Conservation (phyloP, 257 asterid species). For the Gentiana macrophylla region DNA sequence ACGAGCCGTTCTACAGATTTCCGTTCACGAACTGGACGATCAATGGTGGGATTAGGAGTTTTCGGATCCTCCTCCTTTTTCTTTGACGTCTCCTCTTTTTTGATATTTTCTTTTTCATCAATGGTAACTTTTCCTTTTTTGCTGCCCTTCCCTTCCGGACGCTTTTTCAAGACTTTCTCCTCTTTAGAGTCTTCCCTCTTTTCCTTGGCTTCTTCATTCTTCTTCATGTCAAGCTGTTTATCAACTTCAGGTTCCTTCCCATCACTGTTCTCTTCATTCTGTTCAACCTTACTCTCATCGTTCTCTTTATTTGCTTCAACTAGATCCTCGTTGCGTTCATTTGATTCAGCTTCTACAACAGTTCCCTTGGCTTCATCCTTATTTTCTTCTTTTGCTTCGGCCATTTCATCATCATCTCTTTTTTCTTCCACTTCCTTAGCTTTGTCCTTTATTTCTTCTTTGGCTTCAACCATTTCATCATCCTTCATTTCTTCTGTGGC, state of each 20-base stretch:
- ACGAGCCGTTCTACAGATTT: conserved; percentile 91
- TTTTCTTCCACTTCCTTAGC: conserved; percentile 13
- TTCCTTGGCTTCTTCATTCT: conserved; percentile 28
- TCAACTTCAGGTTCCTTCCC: conserved; percentile 3
- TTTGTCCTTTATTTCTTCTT: not conserved
- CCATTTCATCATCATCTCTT: conserved; percentile 1
- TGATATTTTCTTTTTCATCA: conserved; percentile 1
- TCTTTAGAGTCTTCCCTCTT: conserved; percentile 24
- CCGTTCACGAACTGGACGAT: conserved; percentile 89
- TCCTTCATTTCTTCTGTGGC: conserved; percentile 4
- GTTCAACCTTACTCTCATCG: conserved; percentile 17
- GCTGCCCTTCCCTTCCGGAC: conserved; percentile 35
- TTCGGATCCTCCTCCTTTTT: conserved; percentile 48
- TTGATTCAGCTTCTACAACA: not conserved
- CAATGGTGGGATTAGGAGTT: conserved; percentile 50
- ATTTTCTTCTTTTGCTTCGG: not conserved
- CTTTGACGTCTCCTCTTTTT: conserved; percentile 33
- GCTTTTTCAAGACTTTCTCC: conserved; percentile 39
- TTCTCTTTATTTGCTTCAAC: conserved; percentile 19
- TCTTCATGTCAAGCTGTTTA: no score
- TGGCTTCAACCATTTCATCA: conserved; percentile 1
- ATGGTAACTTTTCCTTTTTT: conserved; percentile 21
- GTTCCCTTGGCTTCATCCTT: not conserved
- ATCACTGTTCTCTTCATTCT: conserved; percentile 10
- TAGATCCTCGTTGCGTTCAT: conserved; percentile 9